These are phyloP conservation scores for Auricularia heimuer DNA, from an alignment of 768 basidiomycete species.

Conservation along the genomic window DNA sequence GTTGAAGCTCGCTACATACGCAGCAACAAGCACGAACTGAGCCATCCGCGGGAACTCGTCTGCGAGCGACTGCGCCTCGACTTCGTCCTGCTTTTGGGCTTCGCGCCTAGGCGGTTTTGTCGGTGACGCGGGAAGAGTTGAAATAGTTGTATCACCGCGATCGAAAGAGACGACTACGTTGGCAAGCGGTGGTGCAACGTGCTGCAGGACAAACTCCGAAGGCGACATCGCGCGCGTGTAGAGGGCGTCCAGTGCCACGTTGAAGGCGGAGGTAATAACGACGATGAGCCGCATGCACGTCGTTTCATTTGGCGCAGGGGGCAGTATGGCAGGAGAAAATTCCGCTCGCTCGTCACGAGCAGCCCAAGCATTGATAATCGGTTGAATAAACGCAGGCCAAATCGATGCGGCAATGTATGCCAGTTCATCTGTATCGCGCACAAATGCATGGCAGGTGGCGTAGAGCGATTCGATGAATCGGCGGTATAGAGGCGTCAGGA, in stretches of 20 bases:
- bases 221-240: conserved; percentile 40
- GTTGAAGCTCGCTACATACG: conserved; percentile 78
- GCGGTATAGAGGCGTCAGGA: conserved; percentile 48
- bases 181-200: conserved; percentile 5
- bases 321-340: conserved; percentile 8
- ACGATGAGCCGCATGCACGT: conserved; percentile 56
- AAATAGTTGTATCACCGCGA: neutral
- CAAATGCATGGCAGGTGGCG: conserved; percentile 53
- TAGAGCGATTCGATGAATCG: conserved; percentile 53
- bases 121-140: neutral
- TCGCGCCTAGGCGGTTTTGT: neutral
- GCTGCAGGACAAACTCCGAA: neutral
- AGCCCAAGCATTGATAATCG: conserved; percentile 43
- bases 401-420: conserved; percentile 67
- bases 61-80: neutral
- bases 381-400: conserved; percentile 73
- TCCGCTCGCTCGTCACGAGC: conserved; percentile 10
- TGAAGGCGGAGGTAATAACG: conserved; percentile 54
- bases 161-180: neutral
- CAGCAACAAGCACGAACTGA: conserved; percentile 65
- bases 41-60: conserved; percentile 48
- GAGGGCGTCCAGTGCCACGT: conserved; percentile 51
- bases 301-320: conserved; percentile 36
- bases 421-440: conserved; percentile 57
- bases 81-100: neutral